Evolutionary conservation across 139 green algal species (phyloP).

Genomic region (Chlamydomonas sp.): DNA sequence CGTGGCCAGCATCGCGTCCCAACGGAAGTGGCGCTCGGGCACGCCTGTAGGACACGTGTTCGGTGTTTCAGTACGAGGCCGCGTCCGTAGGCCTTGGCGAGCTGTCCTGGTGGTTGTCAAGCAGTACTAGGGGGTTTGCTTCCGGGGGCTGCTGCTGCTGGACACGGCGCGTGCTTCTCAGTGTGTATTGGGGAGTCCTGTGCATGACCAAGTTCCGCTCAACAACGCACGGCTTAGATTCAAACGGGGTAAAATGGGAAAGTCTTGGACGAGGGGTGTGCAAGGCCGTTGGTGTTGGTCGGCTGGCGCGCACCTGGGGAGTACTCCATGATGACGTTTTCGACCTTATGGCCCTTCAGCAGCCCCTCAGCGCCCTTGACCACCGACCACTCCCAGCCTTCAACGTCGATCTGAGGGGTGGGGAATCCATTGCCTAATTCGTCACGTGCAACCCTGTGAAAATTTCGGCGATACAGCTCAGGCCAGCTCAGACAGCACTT

Average conservation of each 20-base stretch:
- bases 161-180: too few species aligned
- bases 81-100: neutral
- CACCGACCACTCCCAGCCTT: constrained; percentile 73
- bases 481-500: too few species aligned
- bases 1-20: constrained; percentile 36
- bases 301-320: constrained; percentile 49
- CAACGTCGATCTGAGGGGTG: constrained; percentile 72
- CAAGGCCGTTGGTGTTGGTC: too few species aligned
- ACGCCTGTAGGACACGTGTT: constrained; percentile 19
- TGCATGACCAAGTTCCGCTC: too few species aligned
- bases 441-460: neutral
- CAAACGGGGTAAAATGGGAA: too few species aligned
- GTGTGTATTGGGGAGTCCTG: too few species aligned
- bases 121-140: too few species aligned
- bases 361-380: constrained; percentile 36
- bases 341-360: constrained; percentile 29
- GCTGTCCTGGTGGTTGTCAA: neutral
- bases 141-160: too few species aligned
- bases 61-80: too few species aligned
- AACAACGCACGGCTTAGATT: too few species aligned
- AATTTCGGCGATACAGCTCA: neutral
- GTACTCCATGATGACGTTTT: constrained; percentile 81
- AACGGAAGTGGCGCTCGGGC: constrained; percentile 38
- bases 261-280: too few species aligned
- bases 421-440: neutral